Percentiles rank a stretch among this genome's conserved stretches.
Conservation (phyloP, 129 eudicot species). For the Flaveria trinervia region DNA sequence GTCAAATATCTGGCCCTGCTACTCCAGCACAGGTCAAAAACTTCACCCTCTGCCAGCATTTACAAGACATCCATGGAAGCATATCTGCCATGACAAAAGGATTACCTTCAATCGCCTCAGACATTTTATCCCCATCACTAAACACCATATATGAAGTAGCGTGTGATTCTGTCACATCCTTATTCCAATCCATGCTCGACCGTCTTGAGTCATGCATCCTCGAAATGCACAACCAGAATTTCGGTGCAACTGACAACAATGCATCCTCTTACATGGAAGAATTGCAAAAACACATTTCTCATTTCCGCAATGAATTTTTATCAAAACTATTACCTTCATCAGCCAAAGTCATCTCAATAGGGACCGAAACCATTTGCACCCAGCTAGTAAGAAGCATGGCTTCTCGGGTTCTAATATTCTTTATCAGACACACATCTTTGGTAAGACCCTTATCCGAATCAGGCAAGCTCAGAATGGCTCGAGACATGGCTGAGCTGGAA, state of each 20-base stretch:
- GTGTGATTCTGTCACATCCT: slow-evolving; percentile 73
- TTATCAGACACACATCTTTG: slow-evolving; percentile 78
- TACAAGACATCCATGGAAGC: slow-evolving; percentile 83
- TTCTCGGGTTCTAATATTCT: slow-evolving; percentile 75
- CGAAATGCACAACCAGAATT: slow-evolving; percentile 83
- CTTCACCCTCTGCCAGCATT: slow-evolving; percentile 80
- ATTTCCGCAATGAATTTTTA: slow-evolving; percentile 71
- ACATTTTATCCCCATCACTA: slow-evolving; percentile 73
- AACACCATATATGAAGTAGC: slow-evolving; percentile 80
- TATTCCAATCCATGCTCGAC: slow-evolving; percentile 89
- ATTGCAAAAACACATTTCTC: slow-evolving; percentile 70
- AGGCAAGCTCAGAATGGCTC: slow-evolving; percentile 89
- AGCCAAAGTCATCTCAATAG: slow-evolving; percentile 42
- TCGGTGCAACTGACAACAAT: slow-evolving; percentile 76
- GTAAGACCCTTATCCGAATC: slow-evolving; percentile 91
- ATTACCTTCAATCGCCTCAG: slow-evolving; percentile 71
- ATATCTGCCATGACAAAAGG: slow-evolving; percentile 56
- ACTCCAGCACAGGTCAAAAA: slow-evolving; percentile 82
- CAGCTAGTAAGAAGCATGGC: slow-evolving; percentile 88
- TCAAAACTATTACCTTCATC: slow-evolving; percentile 75
- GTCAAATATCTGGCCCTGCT: slow-evolving; percentile 84
- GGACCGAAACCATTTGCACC: slow-evolving; percentile 72
- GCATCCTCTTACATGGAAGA: slow-evolving; percentile 96
- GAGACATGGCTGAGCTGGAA: slow-evolving; percentile 96
- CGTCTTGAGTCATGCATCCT: slow-evolving; percentile 84